Base-by-base conservation (phyloP, 83 land plant species). In the Larix sibirica region DNA sequence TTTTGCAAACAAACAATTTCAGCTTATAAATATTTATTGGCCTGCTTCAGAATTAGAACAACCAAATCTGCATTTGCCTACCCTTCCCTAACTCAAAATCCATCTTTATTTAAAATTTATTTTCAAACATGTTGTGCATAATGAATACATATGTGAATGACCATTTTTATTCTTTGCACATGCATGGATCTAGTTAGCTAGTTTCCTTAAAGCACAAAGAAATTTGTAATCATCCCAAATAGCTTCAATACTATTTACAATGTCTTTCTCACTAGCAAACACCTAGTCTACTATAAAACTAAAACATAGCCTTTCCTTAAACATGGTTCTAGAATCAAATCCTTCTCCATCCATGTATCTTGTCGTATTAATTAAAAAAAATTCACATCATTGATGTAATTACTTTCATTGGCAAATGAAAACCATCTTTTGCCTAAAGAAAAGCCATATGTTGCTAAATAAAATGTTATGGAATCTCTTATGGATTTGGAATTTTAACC, bases 111-210 rank as follows among this genome's bases (percentile, higher is more conserved):
- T 84, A 96, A 83, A 20, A 92, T 56, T 31, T 83, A 88, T 59
- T 83, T 28, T 77, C 96, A 90, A 4, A 94, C 98, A 84, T 91
- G 85, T 83, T 96, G 97, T 17, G 95, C 95, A 85, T 96, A 96
- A 65, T 96, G 97, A 0, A 97, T 96, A 81, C 97, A 94, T 6
- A 96, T 92, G 18, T 95, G 97, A 81, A 97, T 85, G 3, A 94
- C 84, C 0, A 96, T 88, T 62, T 94, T 81, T 21, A 95, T 96
- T 90, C 94, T 97, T 12, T 94, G 95, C 36, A 33, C 36, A 33
- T 33, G 36, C 36, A 33, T 33, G 3, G 36, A 88, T 96, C 98
- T 94, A 92, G 92, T 82, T 92, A 96, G 40, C 91, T 97, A 96
- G 91, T 14, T 97, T 97, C 7, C 83, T 87, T 54, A 83, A 21